These are phyloP conservation scores for Talaromyces proteolyticus DNA, from an alignment of 495 filamentous ascomycete genomes.

Conservation along the genomic window DNA sequence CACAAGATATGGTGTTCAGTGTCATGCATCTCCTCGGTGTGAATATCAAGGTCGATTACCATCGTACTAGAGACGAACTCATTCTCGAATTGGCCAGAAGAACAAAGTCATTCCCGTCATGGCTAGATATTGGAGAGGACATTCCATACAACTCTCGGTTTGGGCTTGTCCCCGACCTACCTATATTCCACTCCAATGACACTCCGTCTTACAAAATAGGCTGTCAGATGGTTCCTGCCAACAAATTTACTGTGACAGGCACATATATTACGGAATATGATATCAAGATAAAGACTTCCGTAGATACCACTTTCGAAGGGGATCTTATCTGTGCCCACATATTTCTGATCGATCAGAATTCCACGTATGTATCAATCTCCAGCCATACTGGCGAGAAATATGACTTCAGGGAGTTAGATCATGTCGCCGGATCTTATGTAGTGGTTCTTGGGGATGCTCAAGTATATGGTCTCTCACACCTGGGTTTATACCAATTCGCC, in stretches of 20 bases:
- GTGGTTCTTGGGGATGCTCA: slow-evolving; percentile 2
- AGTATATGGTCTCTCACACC: slow-evolving; percentile 1
- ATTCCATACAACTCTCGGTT: neutral
- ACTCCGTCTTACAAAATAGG: neutral
- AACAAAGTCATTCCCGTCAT: neutral
- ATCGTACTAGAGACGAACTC: slow-evolving; percentile 2
- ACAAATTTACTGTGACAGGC: neutral
- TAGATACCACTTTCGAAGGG: neutral
- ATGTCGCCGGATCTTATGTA: neutral
- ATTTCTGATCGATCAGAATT: neutral
- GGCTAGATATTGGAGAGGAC: slow-evolving; percentile 3
- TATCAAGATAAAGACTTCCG: slow-evolving; percentile 5
- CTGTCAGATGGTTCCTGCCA: neutral
- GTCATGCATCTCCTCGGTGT: slow-evolving; percentile 5
- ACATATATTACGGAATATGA: neutral
- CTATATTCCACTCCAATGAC: slow-evolving; percentile 3
- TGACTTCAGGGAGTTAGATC: neutral
- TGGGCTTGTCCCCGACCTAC: slow-evolving; percentile 3
- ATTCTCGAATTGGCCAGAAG: slow-evolving; percentile 1
- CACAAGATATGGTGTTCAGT: slow-evolving; percentile 4
- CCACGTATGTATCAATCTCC: neutral
- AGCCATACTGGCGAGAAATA: neutral
- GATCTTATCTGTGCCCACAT: slow-evolving; percentile 3
- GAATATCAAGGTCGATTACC: slow-evolving; percentile 2
- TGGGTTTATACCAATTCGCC: neutral